These are phyloP conservation scores for Blepharisma undulans DNA, from an alignment of 169 alveolate genomes.

Conservation along the genomic window DNA sequence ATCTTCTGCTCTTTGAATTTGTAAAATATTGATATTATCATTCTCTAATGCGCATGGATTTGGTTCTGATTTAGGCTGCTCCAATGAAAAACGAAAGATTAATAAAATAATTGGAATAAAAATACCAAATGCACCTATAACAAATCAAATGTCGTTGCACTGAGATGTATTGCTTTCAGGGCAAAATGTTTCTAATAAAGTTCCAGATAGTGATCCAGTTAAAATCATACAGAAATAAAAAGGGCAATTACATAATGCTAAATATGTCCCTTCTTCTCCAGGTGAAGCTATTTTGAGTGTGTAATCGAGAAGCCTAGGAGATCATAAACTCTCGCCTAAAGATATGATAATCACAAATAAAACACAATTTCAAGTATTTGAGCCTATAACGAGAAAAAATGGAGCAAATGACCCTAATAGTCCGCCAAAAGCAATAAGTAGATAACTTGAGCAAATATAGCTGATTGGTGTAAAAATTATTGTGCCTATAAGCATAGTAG, in stretches of 20 bases:
- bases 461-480: constrained; percentile 30
- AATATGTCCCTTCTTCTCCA: constrained; percentile 58
- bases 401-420: constrained; percentile 47
- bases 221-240: constrained; percentile 25
- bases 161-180: constrained; percentile 17
- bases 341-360: constrained; percentile 50
- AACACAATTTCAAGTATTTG: constrained; percentile 26
- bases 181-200: constrained; percentile 32
- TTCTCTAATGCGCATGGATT: background rate
- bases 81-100: background rate
- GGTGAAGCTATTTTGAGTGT: constrained; percentile 48
- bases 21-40: background rate
- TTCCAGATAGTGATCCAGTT: constrained; percentile 40
- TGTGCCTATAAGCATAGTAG: constrained; percentile 43
- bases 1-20: background rate
- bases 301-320: constrained; percentile 61
- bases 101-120: constrained; percentile 4
- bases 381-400: constrained; percentile 39
- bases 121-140: background rate
- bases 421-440: constrained; percentile 48
- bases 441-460: constrained; percentile 20
- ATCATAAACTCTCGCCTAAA: constrained; percentile 56
- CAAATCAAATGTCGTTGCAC: constrained; percentile 10
- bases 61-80: background rate
- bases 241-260: constrained; percentile 48